These are phyloP conservation scores for Schizochytrium sp. DNA, from an alignment of 108 stramenopile genomes.

Conservation along the genomic window DNA sequence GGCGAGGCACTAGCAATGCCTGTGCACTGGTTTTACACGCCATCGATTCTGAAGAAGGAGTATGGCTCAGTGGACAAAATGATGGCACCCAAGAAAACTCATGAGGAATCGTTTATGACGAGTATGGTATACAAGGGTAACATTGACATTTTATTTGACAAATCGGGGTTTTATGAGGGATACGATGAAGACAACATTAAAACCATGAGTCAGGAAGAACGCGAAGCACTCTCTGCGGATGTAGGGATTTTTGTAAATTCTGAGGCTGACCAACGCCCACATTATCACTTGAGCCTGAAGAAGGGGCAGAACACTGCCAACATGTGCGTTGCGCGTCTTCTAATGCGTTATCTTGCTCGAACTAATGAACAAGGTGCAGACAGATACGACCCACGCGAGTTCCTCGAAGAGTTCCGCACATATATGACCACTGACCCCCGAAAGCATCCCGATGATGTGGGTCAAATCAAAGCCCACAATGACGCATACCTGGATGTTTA, in stretches of 20 bases:
- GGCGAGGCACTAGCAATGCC: slow-evolving; percentile 87
- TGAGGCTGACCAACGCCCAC: slow-evolving; percentile 61
- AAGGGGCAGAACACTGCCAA: slow-evolving; percentile 69
- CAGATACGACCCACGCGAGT: slow-evolving; percentile 65
- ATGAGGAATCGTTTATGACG: slow-evolving; percentile 66
- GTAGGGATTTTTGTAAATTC: slow-evolving; percentile 65
- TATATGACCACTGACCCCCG: slow-evolving; percentile 66
- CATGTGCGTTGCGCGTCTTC: slow-evolving; percentile 63
- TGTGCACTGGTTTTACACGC: slow-evolving; percentile 88
- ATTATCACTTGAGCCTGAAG: slow-evolving; percentile 67
- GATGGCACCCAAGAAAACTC: slow-evolving; percentile 60
- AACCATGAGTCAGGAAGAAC: slow-evolving; percentile 25
- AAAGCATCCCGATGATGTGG: slow-evolving; percentile 19
- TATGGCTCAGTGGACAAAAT: slow-evolving; percentile 64
- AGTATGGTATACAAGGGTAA: slow-evolving; percentile 67
- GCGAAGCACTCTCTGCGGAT: slow-evolving; percentile 62
- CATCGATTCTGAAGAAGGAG: slow-evolving; percentile 63
- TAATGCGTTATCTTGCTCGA: slow-evolving; percentile 65
- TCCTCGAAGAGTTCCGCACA: slow-evolving; percentile 47
- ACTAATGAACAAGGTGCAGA: slow-evolving; percentile 61
- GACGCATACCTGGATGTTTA: slow-evolving; percentile 70
- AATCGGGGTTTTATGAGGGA: slow-evolving; percentile 65
- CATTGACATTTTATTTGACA: slow-evolving; percentile 68
- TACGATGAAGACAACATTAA: neutral
- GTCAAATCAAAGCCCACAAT: slow-evolving; percentile 64